phyloP scores from a whole-genome alignment of 192 early-diverging fungal genomes.

The Podila clonocystis region DNA sequence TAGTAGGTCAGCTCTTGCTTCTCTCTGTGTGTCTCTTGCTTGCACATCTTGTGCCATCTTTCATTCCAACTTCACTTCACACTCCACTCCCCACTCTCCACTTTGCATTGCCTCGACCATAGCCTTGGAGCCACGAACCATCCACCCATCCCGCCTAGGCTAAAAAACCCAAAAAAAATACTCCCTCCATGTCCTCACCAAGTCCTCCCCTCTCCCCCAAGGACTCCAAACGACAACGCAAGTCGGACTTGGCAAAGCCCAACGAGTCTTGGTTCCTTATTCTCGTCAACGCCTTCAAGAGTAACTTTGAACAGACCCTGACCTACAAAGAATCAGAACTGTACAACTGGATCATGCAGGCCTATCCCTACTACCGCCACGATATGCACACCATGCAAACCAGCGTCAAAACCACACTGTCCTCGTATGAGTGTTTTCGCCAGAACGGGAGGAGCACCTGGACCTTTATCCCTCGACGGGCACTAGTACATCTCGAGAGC shows the following conservation, averaged over 20 bases:
- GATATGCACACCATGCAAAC: constrained; percentile 52
- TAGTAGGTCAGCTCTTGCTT: too few species aligned
- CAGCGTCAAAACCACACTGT: constrained; percentile 49
- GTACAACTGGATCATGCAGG: constrained; percentile 52
- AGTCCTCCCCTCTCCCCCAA: constrained; percentile 13
- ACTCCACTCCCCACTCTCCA: too few species aligned
- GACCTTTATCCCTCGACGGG: constrained; percentile 41
- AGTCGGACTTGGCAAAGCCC: constrained; percentile 37
- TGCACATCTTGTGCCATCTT: constrained; percentile 2
- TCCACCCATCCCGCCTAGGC: not conserved
- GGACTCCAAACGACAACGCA: constrained; percentile 14
- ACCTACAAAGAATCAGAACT: constrained; percentile 54
- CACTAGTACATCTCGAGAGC: constrained; percentile 37
- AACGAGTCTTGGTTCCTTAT: constrained; percentile 55
- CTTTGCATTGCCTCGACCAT: not conserved
- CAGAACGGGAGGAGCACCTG: constrained; percentile 48
- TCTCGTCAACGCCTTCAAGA: constrained; percentile 56
- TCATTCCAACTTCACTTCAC: too few species aligned
- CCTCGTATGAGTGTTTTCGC: constrained; percentile 50
- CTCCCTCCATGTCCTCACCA: not conserved
- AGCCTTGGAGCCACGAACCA: not conserved
- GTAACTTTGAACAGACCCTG: constrained; percentile 55
- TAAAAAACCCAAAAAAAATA: not conserved
- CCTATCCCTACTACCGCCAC: constrained; percentile 53
- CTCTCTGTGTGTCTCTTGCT: not conserved